Conservation (phyloP, 768 basidiomycete genomes). For the Amanita rubescens region DNA sequence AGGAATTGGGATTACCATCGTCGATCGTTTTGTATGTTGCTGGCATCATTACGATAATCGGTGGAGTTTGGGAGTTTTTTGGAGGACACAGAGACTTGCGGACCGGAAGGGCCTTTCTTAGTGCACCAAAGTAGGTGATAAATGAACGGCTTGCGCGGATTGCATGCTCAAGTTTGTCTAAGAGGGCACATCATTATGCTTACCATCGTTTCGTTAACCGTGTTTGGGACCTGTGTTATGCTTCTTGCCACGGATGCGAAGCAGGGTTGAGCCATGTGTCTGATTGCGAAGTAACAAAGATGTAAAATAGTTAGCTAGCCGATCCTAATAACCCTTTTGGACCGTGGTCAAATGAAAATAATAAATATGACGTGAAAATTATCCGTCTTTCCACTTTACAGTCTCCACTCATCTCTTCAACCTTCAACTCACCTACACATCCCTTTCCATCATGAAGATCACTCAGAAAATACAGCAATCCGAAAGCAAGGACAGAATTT, state of each 20-base stretch:
- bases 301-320: not conserved
- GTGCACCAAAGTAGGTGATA: slow-evolving; percentile 43
- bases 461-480: slow-evolving; percentile 89
- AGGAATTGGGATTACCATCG: slow-evolving; percentile 32
- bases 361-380: not conserved
- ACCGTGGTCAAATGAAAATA: not conserved
- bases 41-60: slow-evolving; percentile 45
- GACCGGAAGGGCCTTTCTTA: slow-evolving; percentile 52
- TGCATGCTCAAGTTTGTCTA: not conserved
- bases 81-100: slow-evolving; percentile 49
- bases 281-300: not conserved
- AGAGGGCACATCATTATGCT: slow-evolving; percentile 50
- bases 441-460: slow-evolving; percentile 69
- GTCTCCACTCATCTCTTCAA: slow-evolving; percentile 14
- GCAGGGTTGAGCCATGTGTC: slow-evolving; percentile 1
- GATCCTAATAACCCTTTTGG: not conserved
- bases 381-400: slow-evolving; percentile 7
- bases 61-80: slow-evolving; percentile 63
- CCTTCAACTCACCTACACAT: slow-evolving; percentile 13
- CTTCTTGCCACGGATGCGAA: slow-evolving; percentile 32
- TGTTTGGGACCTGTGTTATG: slow-evolving; percentile 46
- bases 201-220: slow-evolving; percentile 36
- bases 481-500: slow-evolving; percentile 75
- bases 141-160: not conserved
- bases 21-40: slow-evolving; percentile 47